Conservation (phyloP, 169 alveolate genomes). For the Eimeria falciformis region DNA sequence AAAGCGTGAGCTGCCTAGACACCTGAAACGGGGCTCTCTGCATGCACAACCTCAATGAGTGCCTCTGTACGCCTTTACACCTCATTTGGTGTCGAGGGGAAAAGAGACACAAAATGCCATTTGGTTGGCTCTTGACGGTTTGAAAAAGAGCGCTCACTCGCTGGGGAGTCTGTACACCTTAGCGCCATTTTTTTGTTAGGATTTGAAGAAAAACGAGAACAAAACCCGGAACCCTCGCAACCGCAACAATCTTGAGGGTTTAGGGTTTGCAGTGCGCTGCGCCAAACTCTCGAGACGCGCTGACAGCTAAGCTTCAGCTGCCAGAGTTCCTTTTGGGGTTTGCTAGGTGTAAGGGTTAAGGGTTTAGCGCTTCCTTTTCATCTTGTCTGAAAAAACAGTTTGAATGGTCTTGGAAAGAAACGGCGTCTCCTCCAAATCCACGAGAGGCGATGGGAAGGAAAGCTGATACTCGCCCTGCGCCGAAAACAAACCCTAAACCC, state of each 20-base stretch:
- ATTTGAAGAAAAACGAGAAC: neutral
- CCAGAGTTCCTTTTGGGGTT: neutral
- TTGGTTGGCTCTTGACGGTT: neutral
- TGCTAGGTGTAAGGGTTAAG: conserved; percentile 20
- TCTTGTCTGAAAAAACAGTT: neutral
- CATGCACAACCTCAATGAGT: neutral
- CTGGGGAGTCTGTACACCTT: no score
- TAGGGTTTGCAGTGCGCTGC: conserved; percentile 2
- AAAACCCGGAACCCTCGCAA: neutral
- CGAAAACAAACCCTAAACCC: conserved; percentile 35
- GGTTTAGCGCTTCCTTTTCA: conserved; percentile 38
- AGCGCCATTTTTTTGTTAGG: neutral
- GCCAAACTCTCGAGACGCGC: neutral
- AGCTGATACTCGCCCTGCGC: conserved; percentile 29
- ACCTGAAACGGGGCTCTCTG: neutral
- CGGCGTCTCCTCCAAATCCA: neutral
- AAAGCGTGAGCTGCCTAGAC: neutral
- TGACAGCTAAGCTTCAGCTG: neutral
- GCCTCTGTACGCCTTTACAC: neutral
- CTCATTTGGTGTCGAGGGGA: neutral
- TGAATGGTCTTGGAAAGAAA: neutral
- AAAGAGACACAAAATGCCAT: neutral
- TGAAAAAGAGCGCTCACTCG: neutral
- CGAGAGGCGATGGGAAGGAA: conserved; percentile 37
- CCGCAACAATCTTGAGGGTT: no score